These are phyloP conservation scores for Tuber melanosporum DNA, from an alignment of 495 filamentous ascomycete species.

Conservation along the genomic window DNA sequence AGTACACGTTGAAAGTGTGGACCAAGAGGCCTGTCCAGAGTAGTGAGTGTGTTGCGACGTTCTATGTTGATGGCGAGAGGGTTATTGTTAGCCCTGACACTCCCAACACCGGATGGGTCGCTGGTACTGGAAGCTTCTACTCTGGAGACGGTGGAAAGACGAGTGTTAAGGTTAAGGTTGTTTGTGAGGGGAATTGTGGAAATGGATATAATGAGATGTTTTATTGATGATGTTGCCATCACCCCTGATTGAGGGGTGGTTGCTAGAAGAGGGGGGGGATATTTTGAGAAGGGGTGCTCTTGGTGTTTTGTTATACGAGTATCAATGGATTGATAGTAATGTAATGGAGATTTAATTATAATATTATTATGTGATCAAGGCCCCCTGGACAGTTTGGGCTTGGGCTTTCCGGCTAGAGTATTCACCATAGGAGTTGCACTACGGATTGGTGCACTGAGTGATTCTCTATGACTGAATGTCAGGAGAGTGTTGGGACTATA, in stretches of 20 bases:
- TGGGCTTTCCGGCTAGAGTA: neutral
- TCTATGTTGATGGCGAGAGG: constrained; percentile 8
- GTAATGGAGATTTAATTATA: neutral
- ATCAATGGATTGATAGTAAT: neutral
- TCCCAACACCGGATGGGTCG: constrained; percentile 1
- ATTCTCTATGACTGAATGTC: neutral
- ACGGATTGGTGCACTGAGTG: neutral
- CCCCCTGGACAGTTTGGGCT: neutral
- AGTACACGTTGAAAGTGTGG: constrained; percentile 13
- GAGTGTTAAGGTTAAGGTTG: neutral
- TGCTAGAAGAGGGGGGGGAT: neutral
- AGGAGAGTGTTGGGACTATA: too few species aligned
- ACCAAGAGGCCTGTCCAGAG: constrained; percentile 10
- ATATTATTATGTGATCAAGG: neutral
- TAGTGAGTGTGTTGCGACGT: constrained; percentile 8
- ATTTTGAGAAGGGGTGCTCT: neutral
- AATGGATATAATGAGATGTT: constrained; percentile 6
- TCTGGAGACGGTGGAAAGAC: neutral
- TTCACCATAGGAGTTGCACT: too few species aligned
- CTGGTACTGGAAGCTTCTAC: neutral
- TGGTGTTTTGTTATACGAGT: neutral
- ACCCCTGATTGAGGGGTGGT: neutral
- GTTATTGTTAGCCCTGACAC: constrained; percentile 3
- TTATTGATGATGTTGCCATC: constrained; percentile 19
- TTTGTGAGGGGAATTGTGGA: neutral